A percentile compares a stretch with the other conserved stretches of the same genome.
These are phyloP conservation scores for Chaetoceros muelleri DNA, from an alignment of 108 stramenopile genomes.

Conservation along the genomic window DNA sequence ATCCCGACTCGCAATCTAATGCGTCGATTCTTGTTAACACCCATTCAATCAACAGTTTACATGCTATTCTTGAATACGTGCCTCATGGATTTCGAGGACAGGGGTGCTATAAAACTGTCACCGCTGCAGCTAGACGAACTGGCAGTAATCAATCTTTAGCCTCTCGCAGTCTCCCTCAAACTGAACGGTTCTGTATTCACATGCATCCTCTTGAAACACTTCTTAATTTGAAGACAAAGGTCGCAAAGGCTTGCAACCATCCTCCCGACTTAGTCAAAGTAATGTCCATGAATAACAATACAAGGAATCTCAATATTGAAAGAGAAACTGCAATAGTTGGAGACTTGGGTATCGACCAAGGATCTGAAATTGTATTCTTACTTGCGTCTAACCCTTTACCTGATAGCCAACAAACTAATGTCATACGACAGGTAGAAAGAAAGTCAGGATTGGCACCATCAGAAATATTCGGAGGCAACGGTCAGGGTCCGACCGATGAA, in stretches of 20 bases:
- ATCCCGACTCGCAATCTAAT: conserved; percentile 24
- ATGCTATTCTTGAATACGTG: conserved; percentile 27
- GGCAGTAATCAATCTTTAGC: not conserved
- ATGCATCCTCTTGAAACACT: conserved; percentile 80
- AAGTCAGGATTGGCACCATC: not conserved
- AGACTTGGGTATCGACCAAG: conserved; percentile 62
- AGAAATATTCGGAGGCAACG: not conserved
- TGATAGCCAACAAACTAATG: conserved; percentile 4
- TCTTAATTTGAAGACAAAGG: conserved; percentile 48
- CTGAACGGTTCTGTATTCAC: conserved; percentile 53
- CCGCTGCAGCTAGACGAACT: conserved; percentile 45
- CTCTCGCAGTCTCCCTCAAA: conserved; percentile 11
- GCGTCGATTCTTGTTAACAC: conserved; percentile 28
- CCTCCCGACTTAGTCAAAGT: conserved; percentile 39
- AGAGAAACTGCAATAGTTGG: conserved; percentile 54
- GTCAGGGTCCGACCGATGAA: conserved; percentile 37
- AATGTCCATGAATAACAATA: conserved; percentile 31
- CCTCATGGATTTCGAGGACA: conserved; percentile 77
- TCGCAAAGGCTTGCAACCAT: conserved; percentile 50
- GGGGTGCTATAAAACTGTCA: conserved; percentile 46
- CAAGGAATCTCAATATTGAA: conserved; percentile 27
- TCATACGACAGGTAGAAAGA: not conserved
- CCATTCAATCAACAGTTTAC: conserved; percentile 14
- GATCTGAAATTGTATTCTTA: conserved; percentile 64
- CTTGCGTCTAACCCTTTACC: conserved; percentile 32